phyloP scores from a whole-genome alignment of 306 rosid genomes.

The Inga laurina region DNA sequence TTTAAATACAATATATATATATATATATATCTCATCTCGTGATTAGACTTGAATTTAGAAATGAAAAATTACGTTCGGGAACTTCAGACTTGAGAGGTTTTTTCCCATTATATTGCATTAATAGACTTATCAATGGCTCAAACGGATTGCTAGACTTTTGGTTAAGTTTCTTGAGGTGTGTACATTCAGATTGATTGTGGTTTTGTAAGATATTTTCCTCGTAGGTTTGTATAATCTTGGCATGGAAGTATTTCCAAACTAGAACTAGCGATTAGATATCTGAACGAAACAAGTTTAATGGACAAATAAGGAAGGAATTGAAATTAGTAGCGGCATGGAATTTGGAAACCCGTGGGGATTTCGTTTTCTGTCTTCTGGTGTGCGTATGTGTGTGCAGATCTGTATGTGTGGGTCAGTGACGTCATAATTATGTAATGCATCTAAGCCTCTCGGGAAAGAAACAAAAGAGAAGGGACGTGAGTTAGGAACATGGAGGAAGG shows the following conservation, averaged over 20 bases:
- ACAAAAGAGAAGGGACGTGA: conserved; percentile 35
- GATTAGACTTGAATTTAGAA: no score
- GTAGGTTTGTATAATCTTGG: no score
- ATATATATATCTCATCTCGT: no score
- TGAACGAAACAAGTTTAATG: not conserved
- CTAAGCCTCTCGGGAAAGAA: not conserved
- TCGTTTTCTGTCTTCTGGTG: not conserved
- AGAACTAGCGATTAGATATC: not conserved
- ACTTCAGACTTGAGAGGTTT: no score
- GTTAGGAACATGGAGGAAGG: conserved; percentile 38
- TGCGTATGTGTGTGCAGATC: not conserved
- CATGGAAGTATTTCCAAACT: not conserved
- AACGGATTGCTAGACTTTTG: no score
- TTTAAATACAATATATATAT: no score
- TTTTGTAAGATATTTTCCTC: no score
- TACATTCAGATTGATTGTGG: no score
- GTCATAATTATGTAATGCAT: not conserved
- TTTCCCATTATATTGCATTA: no score
- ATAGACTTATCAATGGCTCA: no score
- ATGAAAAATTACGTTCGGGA: no score
- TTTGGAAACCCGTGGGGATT: not conserved
- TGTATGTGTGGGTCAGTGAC: not conserved
- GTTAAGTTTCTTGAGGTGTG: no score
- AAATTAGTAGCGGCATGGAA: not conserved
- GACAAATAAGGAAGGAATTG: not conserved